Evolutionary conservation across 257 asterid genomes (phyloP), one percentile per base, ranked within the genome.

Genomic region (Fraxinus cuspidata): DNA sequence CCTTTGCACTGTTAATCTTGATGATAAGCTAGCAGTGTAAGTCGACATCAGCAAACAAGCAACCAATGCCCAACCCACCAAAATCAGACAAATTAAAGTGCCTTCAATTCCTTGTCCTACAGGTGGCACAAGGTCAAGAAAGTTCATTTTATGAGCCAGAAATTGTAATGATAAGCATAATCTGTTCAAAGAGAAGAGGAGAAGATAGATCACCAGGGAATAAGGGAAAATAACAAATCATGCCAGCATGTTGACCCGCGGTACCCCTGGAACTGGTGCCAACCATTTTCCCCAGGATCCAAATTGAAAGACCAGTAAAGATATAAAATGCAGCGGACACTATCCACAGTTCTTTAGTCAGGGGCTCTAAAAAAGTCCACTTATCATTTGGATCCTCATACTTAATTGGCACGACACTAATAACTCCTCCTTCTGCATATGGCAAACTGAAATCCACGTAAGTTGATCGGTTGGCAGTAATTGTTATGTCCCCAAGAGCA

Each of bases 41-140:
- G 91, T 87, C n/a, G 91, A 87, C 81, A 60, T 86, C 28, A 89
- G 70, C 68, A 87, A 78, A 27, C 82, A 79, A 6, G 83, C 94
- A 12, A 89, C 92, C 4, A 86, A 81, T 16, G 84, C 86, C 89
- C 94, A 87, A 49, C 78, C 76, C 35, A 83, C 83, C 27, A 89
- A 15, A 80, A 86, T 78, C 65, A 89, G 51, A 68, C 87, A 80
- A 35, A 88, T 58, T 63, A 89, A 78, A 68, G 66, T 80, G 74
- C 74, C 83, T 60, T 82, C 74, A 38, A 86, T 56, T 67, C 82
- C 79, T 78, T 87, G 86, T 70, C 84, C 94, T 89, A 76, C 87
- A 83, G 49, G 1, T 49, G 49, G 40, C 5, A 21, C 15, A 44
- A 58, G 40, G 37, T 68, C 3, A 49, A 51, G 35, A 23, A 71